Evolutionary conservation across 1,284 basidiomycete species (phyloP).

Genomic region (Hemileia vastatrix): DNA sequence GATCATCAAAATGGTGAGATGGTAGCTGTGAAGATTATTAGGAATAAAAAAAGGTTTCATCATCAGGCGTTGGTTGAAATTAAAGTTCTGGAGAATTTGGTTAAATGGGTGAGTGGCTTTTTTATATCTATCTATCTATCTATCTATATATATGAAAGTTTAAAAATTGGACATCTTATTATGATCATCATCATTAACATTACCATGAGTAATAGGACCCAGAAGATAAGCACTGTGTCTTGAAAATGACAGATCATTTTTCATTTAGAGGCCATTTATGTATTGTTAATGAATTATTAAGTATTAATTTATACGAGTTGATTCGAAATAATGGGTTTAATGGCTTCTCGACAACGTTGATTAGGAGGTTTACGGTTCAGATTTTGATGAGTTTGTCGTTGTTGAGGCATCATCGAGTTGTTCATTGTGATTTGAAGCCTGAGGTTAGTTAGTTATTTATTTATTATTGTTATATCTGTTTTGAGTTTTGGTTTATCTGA

Average conservation of each 20-base stretch:
- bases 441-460: slow-evolving; percentile 54
- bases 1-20: slow-evolving; percentile 95
- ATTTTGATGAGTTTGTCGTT: slow-evolving; percentile 82
- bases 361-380: slow-evolving; percentile 91
- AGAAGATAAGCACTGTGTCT: slow-evolving; percentile 91
- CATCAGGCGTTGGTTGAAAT: slow-evolving; percentile 97
- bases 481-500: slow-evolving; percentile 1
- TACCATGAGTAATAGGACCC: slow-evolving; percentile 57
- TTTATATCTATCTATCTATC: neutral
- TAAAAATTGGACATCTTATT: neutral
- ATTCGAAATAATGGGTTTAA: slow-evolving; percentile 98
- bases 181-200: neutral
- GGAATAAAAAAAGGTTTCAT: slow-evolving; percentile 99
- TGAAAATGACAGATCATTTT: slow-evolving; percentile 98
- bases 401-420: slow-evolving; percentile 92
- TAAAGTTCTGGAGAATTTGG: slow-evolving; percentile 90
- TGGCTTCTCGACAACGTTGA: slow-evolving; percentile 87
- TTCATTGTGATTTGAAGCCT: slow-evolving; percentile 99
- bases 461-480: neutral
- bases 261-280: slow-evolving; percentile 96
- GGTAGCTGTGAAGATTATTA: slow-evolving; percentile 97
- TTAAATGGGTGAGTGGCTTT: slow-evolving; percentile 72
- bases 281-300: slow-evolving; percentile 94
- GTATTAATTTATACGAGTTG: slow-evolving; percentile 97
- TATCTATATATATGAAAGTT: neutral